Base-by-base conservation (phyloP, 345 rosid species). In the Carallia brachiata region DNA sequence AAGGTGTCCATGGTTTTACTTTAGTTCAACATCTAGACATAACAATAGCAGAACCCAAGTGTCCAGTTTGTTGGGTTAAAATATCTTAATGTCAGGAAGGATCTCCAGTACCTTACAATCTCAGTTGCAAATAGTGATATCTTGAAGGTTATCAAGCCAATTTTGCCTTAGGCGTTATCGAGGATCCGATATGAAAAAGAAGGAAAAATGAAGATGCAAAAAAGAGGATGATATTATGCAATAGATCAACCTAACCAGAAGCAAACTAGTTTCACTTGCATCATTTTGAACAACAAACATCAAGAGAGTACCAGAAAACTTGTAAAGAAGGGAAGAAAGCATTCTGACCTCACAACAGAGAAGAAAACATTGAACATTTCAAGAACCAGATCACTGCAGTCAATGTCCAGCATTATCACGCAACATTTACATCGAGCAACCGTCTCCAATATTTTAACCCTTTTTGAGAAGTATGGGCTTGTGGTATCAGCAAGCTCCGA, bases 361-460 rank as follows among this genome's bases (percentile, higher is more conserved):
- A 94, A 94, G 77, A 94, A 89, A 52, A 71, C 76, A 52, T 80
- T 82, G 77, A 94, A 94, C 97, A 94, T 87, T 70, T 91, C 86
- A 69, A 80, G 76, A 70, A 89, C 78, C 68, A 94, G 86, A 84
- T 91, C 89, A 47, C 68, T 62, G 82, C 89, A 86, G 68, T 78
- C 89, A 31, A 83, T 70, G 73, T 90, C 92, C 81, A 94, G 85
- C 97, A 94, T 83, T 56, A 87, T 75, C 77, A 94, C 88, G 62
- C 80, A 94, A 69, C 90, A 91, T 77, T 82, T 89, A 66, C 88
- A 92, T 30, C 76, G 85, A 68, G 97, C 88, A 68, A 90, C 74
- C 19, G 85, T 88, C 86, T 94, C 97, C 75, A 94, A 73, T 63
- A 91, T 82, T 72, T 92, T 91, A 50, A 82, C 96, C 81, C 97